A percentile compares a stretch with the other conserved stretches of the same genome.
phyloP scores from a whole-genome alignment of 805 yeast genomes.

The Brettanomyces sp. region DNA sequence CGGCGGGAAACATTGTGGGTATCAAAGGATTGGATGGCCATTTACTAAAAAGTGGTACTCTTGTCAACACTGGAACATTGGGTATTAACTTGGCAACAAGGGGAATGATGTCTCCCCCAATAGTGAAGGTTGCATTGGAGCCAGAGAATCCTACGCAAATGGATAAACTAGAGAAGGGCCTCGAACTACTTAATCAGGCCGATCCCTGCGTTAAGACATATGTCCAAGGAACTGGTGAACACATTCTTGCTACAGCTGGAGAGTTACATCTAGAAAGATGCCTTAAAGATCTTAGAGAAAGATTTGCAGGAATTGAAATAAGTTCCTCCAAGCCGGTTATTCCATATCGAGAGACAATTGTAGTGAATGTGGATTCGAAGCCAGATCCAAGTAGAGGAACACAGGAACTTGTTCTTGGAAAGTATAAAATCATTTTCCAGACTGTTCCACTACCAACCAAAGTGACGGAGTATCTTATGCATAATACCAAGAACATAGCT shows the following conservation, averaged over 20 bases:
- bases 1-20: constrained; percentile 94
- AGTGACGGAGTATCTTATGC: constrained; percentile 39
- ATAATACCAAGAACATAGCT: constrained; percentile 35
- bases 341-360: constrained; percentile 83
- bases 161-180: constrained; percentile 66
- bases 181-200: constrained; percentile 70
- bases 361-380: constrained; percentile 36
- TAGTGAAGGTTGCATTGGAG: constrained; percentile 91
- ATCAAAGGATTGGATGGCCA: constrained; percentile 66
- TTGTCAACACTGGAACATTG: constrained; percentile 44
- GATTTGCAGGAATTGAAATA: constrained; percentile 88
- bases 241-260: constrained; percentile 90
- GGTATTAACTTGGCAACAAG: constrained; percentile 77
- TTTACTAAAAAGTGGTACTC: constrained; percentile 79
- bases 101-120: constrained; percentile 73
- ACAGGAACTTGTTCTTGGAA: constrained; percentile 41
- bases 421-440: constrained; percentile 30
- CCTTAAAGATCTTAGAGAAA: constrained; percentile 75
- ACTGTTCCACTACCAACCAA: constrained; percentile 47
- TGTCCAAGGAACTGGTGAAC: constrained; percentile 85
- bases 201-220: constrained; percentile 92
- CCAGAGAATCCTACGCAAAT: constrained; percentile 81
- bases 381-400: constrained; percentile 41
- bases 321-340: constrained; percentile 86
- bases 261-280: constrained; percentile 94